Evolutionary conservation across 2,329 filamentous ascomycete genomes (phyloP).

Genomic region (Calonectria pseudoreteaudii): DNA sequence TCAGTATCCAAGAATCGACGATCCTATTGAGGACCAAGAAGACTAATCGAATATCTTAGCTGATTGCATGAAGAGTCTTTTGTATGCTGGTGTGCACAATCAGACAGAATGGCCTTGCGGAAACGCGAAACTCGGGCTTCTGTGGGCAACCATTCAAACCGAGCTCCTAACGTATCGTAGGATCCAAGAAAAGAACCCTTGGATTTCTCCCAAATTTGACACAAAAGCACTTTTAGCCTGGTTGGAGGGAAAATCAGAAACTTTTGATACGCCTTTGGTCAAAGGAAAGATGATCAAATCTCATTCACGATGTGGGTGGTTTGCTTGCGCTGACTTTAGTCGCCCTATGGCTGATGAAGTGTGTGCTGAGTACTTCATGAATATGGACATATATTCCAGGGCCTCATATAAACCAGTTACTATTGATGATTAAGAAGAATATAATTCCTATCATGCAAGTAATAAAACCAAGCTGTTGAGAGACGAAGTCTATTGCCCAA

Average conservation of each 20-base stretch:
- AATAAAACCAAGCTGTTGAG: too few relatives aligned
- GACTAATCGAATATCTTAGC: background rate
- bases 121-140: background rate
- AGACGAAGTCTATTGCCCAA: too few relatives aligned
- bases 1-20: too few relatives aligned
- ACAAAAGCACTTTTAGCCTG: constrained; percentile 1
- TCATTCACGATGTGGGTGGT: constrained; percentile 18
- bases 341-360: background rate
- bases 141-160: constrained; percentile 28
- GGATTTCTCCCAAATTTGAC: constrained; percentile 21
- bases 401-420: background rate
- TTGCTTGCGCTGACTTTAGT: fast-evolving
- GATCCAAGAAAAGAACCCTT: background rate
- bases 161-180: constrained; percentile 31
- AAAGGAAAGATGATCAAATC: background rate
- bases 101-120: background rate
- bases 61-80: too few relatives aligned
- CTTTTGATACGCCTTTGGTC: background rate
- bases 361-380: background rate
- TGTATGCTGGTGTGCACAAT: background rate
- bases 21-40: too few relatives aligned
- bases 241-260: background rate
- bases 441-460: too few relatives aligned
- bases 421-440: too few relatives aligned
- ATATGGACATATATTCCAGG: background rate